Evolutionary conservation across 2,329 filamentous ascomycete genomes (phyloP).

Genomic region (Xylariaceae sp.): DNA sequence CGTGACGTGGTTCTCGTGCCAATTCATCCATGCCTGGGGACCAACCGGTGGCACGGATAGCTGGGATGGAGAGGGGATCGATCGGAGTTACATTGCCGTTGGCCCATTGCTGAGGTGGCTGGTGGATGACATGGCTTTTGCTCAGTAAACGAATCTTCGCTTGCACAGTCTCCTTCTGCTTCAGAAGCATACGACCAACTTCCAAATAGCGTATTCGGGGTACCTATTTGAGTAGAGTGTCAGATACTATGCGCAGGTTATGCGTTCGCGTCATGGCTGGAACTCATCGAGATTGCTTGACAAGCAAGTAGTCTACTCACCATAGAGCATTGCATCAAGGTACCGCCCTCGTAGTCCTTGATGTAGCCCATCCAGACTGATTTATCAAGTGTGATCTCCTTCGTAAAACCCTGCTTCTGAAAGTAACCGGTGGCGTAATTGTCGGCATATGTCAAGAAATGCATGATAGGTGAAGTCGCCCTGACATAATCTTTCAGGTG

Average conservation of each 20-base stretch:
- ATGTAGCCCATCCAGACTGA: slow-evolving; percentile 98
- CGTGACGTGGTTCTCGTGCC: slow-evolving; percentile 85
- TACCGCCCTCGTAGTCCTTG: slow-evolving; percentile 97
- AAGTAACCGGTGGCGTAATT: slow-evolving; percentile 98
- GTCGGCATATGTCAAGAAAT: slow-evolving; percentile 94
- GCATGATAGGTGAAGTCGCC: slow-evolving; percentile 90
- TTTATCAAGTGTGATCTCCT: slow-evolving; percentile 86
- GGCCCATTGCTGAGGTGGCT: slow-evolving; percentile 81
- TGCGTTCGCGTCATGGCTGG: too few species aligned
- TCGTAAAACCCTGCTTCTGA: slow-evolving; percentile 96
- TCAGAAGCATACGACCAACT: slow-evolving; percentile 82
- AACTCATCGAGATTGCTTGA: not conserved
- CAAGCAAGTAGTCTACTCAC: slow-evolving; percentile 21
- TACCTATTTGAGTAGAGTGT: slow-evolving; percentile 33
- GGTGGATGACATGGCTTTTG: slow-evolving; percentile 78
- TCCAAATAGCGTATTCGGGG: slow-evolving; percentile 90
- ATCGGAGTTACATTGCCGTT: slow-evolving; percentile 64
- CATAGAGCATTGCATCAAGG: slow-evolving; percentile 98
- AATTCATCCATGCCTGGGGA: slow-evolving; percentile 94
- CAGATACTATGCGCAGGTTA: not conserved
- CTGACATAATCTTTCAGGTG: slow-evolving; percentile 97
- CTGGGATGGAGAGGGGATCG: slow-evolving; percentile 76
- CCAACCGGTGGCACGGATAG: slow-evolving; percentile 88
- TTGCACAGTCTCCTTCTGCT: slow-evolving; percentile 89
- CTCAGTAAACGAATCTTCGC: slow-evolving; percentile 89